Conservation (phyloP, 257 asterid species). For the Nicotiana undulata region DNA sequence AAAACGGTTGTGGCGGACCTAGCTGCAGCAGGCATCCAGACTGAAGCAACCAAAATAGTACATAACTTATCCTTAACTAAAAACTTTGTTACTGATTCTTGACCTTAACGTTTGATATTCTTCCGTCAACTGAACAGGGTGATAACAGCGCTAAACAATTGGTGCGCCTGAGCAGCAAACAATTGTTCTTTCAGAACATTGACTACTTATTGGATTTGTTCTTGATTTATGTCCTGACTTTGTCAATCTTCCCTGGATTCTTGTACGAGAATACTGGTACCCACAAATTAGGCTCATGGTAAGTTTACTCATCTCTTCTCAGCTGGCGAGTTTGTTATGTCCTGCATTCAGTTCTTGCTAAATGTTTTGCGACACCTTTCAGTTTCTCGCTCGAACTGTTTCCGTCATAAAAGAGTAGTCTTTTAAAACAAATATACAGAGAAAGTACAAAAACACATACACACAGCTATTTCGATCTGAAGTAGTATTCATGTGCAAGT, state of each 20-base stretch:
- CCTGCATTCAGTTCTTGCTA: background rate
- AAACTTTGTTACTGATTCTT: background rate
- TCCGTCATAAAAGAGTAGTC: background rate
- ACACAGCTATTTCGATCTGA: background rate
- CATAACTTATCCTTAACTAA: background rate
- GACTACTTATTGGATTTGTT: constrained; percentile 59
- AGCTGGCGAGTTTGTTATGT: background rate
- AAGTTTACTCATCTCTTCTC: constrained; percentile 11
- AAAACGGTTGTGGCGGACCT: constrained; percentile 75
- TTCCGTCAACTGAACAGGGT: constrained; percentile 10
- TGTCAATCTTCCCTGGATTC: background rate
- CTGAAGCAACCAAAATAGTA: constrained; percentile 15
- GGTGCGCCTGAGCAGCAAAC: constrained; percentile 47
- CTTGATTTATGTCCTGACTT: constrained; percentile 46
- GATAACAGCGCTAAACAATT: constrained; percentile 12
- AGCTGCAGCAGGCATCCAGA: constrained; percentile 63
- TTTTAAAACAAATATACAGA: background rate
- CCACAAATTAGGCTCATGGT: constrained; percentile 73
- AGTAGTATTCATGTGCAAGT: background rate
- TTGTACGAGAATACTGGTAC: constrained; percentile 59
- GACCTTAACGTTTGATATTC: background rate
- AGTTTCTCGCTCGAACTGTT: background rate
- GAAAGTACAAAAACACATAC: background rate
- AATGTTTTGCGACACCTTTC: background rate
- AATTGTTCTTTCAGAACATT: constrained; percentile 39